These are phyloP conservation scores for Coccinonectria pachysandricola DNA, from an alignment of 2,329 filamentous ascomycete genomes.

Conservation along the genomic window DNA sequence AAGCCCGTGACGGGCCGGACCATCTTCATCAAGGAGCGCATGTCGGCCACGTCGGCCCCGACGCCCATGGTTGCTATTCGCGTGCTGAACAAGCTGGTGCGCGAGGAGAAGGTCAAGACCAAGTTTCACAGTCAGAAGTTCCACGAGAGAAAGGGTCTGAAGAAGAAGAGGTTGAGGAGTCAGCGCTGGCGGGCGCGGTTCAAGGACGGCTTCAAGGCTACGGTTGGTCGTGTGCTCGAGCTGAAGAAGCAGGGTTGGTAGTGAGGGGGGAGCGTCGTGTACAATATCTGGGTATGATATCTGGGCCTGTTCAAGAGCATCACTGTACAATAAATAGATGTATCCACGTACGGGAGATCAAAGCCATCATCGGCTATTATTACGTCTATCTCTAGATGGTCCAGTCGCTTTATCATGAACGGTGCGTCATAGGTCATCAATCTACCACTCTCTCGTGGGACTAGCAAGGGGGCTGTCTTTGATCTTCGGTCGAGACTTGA, in stretches of 20 bases:
- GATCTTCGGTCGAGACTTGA: slow-evolving; percentile 74
- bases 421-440: too few species aligned
- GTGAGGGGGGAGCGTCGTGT: slow-evolving; percentile 8
- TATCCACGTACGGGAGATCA: slow-evolving; percentile 15
- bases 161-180: slow-evolving; percentile 63
- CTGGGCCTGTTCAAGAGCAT: slow-evolving; percentile 7
- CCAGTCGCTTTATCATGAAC: too few species aligned
- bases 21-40: slow-evolving; percentile 26
- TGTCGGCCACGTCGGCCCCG: slow-evolving; percentile 18
- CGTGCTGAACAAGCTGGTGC: slow-evolving; percentile 28
- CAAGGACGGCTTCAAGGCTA: slow-evolving; percentile 55
- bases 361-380: too few species aligned
- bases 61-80: slow-evolving; percentile 36
- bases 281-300: slow-evolving; percentile 8
- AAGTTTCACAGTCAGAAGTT: slow-evolving; percentile 53
- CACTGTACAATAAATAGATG: slow-evolving; percentile 17
- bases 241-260: slow-evolving; percentile 74
- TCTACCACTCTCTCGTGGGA: slow-evolving; percentile 29
- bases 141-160: slow-evolving; percentile 66
- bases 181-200: slow-evolving; percentile 62
- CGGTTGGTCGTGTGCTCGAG: slow-evolving; percentile 54
- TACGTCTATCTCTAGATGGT: too few species aligned
- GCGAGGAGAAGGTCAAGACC: slow-evolving; percentile 44
- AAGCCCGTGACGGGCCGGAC: slow-evolving; percentile 27
- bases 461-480: slow-evolving; percentile 59